These are phyloP conservation scores for Ehretia macrophylla DNA, from an alignment of 257 asterid genomes.

Conservation along the genomic window DNA sequence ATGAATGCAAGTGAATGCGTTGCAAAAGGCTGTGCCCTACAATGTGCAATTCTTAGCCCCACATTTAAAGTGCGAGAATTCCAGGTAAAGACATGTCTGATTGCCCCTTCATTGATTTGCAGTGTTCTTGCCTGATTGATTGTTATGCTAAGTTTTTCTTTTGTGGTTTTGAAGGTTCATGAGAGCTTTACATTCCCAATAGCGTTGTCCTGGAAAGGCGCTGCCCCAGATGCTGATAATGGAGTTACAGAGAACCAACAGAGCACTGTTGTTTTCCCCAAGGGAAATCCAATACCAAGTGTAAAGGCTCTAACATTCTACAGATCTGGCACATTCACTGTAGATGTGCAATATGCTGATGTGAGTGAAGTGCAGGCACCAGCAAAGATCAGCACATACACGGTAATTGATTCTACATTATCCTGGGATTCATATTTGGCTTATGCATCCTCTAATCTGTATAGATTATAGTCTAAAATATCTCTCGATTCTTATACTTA, in stretches of 20 bases:
- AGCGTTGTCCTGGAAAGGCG: constrained; percentile 73
- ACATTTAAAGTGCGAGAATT: constrained; percentile 91
- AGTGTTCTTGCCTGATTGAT: background rate
- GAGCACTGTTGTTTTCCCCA: constrained; percentile 75
- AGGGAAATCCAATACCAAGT: constrained; percentile 88
- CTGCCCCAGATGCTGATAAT: constrained; percentile 58
- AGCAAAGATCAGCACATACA: constrained; percentile 72
- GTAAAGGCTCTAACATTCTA: constrained; percentile 86
- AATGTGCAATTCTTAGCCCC: constrained; percentile 91
- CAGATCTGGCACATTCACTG: constrained; percentile 60
- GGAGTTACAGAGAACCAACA: constrained; percentile 61
- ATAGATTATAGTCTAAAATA: background rate
- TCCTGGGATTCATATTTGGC: background rate
- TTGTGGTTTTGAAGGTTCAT: constrained; percentile 44
- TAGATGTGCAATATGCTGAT: constrained; percentile 77
- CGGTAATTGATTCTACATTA: constrained; percentile 42
- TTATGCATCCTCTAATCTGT: background rate
- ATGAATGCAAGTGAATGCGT: constrained; percentile 99
- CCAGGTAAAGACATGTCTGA: constrained; percentile 44
- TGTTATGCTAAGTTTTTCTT: background rate
- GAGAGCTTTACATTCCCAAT: constrained; percentile 76
- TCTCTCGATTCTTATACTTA: too few relatives aligned
- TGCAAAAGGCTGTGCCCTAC: constrained; percentile 84
- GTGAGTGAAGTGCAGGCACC: constrained; percentile 67
- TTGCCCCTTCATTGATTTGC: background rate